Evolutionary conservation across 768 basidiomycete species (phyloP), one percentile per base, ranked within the genome.

Genomic region (Lactifluus subvellereus): DNA sequence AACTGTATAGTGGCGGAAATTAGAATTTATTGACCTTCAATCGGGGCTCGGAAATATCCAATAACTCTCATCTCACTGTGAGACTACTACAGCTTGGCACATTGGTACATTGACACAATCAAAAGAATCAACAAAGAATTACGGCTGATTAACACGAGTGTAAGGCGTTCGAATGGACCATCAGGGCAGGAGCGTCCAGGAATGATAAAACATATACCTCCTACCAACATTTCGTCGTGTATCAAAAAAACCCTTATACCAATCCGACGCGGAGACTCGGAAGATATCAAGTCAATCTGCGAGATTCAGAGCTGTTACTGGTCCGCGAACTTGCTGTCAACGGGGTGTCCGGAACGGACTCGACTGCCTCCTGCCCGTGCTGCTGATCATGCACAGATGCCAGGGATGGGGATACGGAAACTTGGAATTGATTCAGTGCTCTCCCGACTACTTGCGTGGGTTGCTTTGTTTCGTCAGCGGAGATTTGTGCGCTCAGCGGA

Each of bases 1-100:
- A 67, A 65, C 66, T 67, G 27, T 67, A 67, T 52, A 67, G 66
- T 57, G 49, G 52, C 57, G n/a, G 38, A 32, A 42, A 45, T 52
- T 60, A 64, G 59, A 56, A 43, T 66, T 66, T 38, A 43, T 47
- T 6, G 11, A 22, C 16, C 0, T 42, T n/a, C 33, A 53, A 37
- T 53, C 37, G 33, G 52, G 38, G 18, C 30, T 27, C 11, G 14
- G 40, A 27, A 51, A 51, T 27, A 40, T 13, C 4, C 38, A 11
- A 11, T 40, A 1, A 13, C 4, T 43, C 18, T 43, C 18, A 18
- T 43, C 14, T 43, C 42, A 43, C 7, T 27, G 27, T 27, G 27
- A 2, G 27, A 27, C 27, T 27, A 27, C 27, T 27, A 2, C 27
- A 27, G 27, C 27, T 27, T 2, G 27, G 27, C 27, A 48, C 22